Base-by-base conservation (phyloP, 257 asterid species). In the Forsythia viridissima region DNA sequence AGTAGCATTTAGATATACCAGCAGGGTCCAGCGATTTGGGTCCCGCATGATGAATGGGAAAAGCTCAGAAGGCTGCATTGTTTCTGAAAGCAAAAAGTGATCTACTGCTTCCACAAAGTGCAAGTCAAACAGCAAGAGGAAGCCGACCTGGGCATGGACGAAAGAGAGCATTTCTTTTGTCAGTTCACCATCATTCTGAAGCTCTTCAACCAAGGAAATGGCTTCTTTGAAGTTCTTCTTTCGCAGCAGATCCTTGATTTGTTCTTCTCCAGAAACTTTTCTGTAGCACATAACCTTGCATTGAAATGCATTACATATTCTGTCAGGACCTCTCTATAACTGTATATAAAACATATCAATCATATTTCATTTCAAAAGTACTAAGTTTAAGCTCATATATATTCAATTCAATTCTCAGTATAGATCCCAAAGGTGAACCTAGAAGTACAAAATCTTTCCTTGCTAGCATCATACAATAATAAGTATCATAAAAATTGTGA, bases 21-120 rank as follows among this genome's bases (percentile, higher is more conserved):
- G 88, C 76, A 96, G 87, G 41, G 97, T 91, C 99, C 99, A 96
- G 59, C 95, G 97, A 86, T 93, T 93, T 73, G 99, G 99, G 85
- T 92, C 99, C 65, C 90, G 92, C 94, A 90, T 87, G 85, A 96
- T 93, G 84, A 96, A 93, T 21, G 99, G 99, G 72, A 96, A 96
- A 87, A 96, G 82, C 89, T 93, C 99, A 75, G 97, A 96, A 84
- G 99, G 98, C 87, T 86, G 96, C 99, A 96, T 91, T 40, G 88
- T 87, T 75, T 96, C 97, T 82, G 99, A 88, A 67, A 87, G 94
- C 90, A 96, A 84, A 91, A 96, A 92, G 82, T 96, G 98, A 85
- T 92, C 90, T 42, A 96, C 90, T 79, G 99, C 99, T 83, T 96
- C 94, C 88, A 89, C 90, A 92, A 96, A 93, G 76, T 79, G 97